A percentile compares a stretch with the other conserved stretches of the same genome.
Evolutionary conservation across 2,329 filamentous ascomycete genomes (phyloP).

Genomic region (Claviceps pusilla): DNA sequence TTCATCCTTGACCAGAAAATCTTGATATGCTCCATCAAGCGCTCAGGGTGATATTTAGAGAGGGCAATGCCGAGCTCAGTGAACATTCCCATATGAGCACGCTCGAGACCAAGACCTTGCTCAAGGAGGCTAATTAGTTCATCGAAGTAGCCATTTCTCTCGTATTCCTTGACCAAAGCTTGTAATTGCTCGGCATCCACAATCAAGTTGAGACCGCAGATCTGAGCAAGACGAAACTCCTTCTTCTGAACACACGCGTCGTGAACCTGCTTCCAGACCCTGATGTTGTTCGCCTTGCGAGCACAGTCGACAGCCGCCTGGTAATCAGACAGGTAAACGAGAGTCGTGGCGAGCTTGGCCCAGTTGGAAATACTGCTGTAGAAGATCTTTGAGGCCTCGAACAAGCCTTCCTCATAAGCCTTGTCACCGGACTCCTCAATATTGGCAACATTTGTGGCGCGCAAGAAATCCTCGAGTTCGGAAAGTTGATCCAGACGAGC

Average conservation of each 20-base stretch:
- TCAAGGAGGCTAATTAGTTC: conserved; percentile 91
- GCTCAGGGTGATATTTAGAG: conserved; percentile 87
- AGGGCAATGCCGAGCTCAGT: conserved; percentile 83
- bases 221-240: conserved; percentile 96
- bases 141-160: conserved; percentile 93
- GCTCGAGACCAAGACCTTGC: conserved; percentile 83
- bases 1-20: conserved; percentile 98
- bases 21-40: conserved; percentile 96
- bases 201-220: conserved; percentile 95
- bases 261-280: conserved; percentile 98
- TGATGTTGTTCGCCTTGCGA: conserved; percentile 96
- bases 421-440: conserved; percentile 96
- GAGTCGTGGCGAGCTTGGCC: conserved; percentile 93
- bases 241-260: conserved; percentile 93
- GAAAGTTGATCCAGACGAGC: conserved; percentile 80
- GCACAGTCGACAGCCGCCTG: conserved; percentile 95
- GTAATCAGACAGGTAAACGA: conserved; percentile 94
- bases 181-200: conserved; percentile 92
- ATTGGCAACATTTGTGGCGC: conserved; percentile 84
- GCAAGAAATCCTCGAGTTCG: conserved; percentile 92
- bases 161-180: conserved; percentile 89
- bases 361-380: conserved; percentile 97
- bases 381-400: conserved; percentile 97
- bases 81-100: conserved; percentile 94
- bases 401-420: conserved; percentile 85